Conservation (phyloP, 768 basidiomycete genomes). For the Boletus sp. region DNA sequence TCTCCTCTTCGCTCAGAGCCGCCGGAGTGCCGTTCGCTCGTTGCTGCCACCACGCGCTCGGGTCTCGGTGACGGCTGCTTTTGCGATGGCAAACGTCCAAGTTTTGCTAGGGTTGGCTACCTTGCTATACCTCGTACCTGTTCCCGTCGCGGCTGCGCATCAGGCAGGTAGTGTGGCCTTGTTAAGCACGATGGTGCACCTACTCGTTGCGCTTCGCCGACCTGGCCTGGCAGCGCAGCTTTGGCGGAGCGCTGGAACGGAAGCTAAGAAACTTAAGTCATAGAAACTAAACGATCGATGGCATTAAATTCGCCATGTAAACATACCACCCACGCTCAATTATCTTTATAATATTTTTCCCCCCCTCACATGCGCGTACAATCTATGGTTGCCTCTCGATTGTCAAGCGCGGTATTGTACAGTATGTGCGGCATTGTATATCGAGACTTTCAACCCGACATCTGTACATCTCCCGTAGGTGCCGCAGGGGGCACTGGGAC, state of each 20-base stretch:
- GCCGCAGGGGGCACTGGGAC: conserved; percentile 38
- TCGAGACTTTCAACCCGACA: conserved; percentile 56
- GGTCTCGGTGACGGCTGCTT: conserved; percentile 53
- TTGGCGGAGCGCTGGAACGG: conserved; percentile 46
- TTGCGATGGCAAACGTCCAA: conserved; percentile 82
- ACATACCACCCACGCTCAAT: conserved; percentile 24
- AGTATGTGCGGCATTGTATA: conserved; percentile 11
- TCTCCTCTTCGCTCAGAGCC: conserved; percentile 57
- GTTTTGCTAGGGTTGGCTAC: conserved; percentile 76
- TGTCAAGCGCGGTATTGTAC: conserved; percentile 8
- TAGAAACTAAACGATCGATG: not conserved
- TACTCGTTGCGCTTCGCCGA: conserved; percentile 65
- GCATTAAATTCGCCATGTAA: conserved; percentile 12
- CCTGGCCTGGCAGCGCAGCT: conserved; percentile 63
- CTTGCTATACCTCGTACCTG: conserved; percentile 87
- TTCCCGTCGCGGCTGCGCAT: conserved; percentile 88
- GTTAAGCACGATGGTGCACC: conserved; percentile 76
- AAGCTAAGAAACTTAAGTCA: conserved; percentile 13
- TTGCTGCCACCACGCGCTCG: conserved; percentile 60
- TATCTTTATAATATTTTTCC: conserved; percentile 12
- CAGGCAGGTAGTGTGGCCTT: conserved; percentile 93
- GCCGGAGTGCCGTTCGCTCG: conserved; percentile 43
- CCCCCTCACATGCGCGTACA: not conserved
- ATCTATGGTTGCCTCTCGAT: not conserved
- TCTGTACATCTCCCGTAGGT: conserved; percentile 73